A percentile compares a stretch with the other conserved stretches of the same genome.
phyloP scores from a whole-genome alignment of 164 flowering plant genomes.

The Magnolia sinica region DNA sequence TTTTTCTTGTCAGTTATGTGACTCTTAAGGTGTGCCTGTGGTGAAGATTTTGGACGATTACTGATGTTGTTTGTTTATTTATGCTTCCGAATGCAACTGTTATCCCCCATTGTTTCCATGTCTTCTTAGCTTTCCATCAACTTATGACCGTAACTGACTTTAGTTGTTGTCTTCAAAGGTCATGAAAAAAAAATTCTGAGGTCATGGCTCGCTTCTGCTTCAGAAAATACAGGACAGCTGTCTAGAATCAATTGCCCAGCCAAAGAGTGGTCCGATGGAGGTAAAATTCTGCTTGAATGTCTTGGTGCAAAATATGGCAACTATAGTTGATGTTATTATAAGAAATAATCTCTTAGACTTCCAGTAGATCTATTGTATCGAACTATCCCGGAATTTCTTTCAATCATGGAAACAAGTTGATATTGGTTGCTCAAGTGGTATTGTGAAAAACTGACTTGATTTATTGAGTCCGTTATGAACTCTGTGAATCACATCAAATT shows the following conservation, averaged over 20 bases:
- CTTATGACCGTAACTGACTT: not conserved
- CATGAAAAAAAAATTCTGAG: conserved; percentile 44
- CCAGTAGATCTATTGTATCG: not conserved
- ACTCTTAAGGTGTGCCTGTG: too few species aligned
- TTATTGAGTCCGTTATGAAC: not conserved
- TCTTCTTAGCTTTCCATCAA: not conserved
- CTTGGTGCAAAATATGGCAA: not conserved
- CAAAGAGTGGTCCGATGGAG: conserved; percentile 24
- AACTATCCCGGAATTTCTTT: not conserved
- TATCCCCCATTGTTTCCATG: not conserved
- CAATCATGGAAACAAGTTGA: not conserved
- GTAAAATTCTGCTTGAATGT: conserved; percentile 24
- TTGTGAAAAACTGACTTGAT: not conserved
- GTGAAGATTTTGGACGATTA: too few species aligned
- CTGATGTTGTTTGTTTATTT: not conserved
- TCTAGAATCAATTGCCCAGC: conserved; percentile 4
- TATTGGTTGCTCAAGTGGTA: not conserved
- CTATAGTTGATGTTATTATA: not conserved
- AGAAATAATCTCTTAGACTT: not conserved
- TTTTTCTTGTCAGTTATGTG: not conserved
- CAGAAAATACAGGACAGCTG: conserved; percentile 26
- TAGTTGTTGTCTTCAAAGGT: conserved; percentile 32
- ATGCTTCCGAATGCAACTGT: not conserved
- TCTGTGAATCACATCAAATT: not conserved
- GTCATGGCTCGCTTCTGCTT: conserved; percentile 64